These are phyloP conservation scores for Epichloe elymi DNA, from an alignment of 2,329 filamentous ascomycete species.

Conservation along the genomic window DNA sequence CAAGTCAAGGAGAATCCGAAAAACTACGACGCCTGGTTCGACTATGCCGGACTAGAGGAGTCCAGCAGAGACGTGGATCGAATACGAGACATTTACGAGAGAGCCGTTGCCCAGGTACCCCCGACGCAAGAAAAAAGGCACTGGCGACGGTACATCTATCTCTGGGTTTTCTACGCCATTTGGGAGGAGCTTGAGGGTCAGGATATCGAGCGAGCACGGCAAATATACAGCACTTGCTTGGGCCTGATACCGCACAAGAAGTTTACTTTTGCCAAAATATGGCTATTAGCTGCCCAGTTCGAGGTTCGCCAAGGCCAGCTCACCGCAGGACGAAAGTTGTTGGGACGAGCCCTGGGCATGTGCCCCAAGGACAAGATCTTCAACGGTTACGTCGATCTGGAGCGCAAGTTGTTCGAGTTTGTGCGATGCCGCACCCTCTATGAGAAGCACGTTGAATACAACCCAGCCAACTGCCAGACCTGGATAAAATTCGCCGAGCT, in stretches of 20 bases:
- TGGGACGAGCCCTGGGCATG: constrained; percentile 83
- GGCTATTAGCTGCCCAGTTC: constrained; percentile 87
- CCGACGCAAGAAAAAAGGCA: constrained; percentile 94
- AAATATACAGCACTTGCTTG: constrained; percentile 84
- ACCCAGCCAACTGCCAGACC: constrained; percentile 76
- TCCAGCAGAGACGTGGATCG: constrained; percentile 68
- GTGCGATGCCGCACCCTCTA: constrained; percentile 80
- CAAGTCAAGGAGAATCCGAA: constrained; percentile 87
- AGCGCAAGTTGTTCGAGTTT: constrained; percentile 91
- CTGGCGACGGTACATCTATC: constrained; percentile 93
- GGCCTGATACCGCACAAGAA: constrained; percentile 86
- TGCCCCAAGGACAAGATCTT: constrained; percentile 95
- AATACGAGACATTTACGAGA: constrained; percentile 85
- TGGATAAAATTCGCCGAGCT: constrained; percentile 97
- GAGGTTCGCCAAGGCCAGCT: constrained; percentile 81
- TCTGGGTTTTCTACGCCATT: constrained; percentile 94
- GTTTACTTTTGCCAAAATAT: constrained; percentile 95
- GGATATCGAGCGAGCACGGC: constrained; percentile 64
- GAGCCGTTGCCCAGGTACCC: constrained; percentile 88
- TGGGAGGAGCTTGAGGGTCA: constrained; percentile 85
- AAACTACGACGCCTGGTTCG: constrained; percentile 96
- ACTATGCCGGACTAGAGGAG: constrained; percentile 86
- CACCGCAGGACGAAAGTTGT: constrained; percentile 67
- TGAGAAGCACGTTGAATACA: constrained; percentile 89
- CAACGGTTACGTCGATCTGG: constrained; percentile 83